These are phyloP conservation scores for Colletotrichum sp. DNA, from an alignment of 2,329 filamentous ascomycete species.

Conservation along the genomic window DNA sequence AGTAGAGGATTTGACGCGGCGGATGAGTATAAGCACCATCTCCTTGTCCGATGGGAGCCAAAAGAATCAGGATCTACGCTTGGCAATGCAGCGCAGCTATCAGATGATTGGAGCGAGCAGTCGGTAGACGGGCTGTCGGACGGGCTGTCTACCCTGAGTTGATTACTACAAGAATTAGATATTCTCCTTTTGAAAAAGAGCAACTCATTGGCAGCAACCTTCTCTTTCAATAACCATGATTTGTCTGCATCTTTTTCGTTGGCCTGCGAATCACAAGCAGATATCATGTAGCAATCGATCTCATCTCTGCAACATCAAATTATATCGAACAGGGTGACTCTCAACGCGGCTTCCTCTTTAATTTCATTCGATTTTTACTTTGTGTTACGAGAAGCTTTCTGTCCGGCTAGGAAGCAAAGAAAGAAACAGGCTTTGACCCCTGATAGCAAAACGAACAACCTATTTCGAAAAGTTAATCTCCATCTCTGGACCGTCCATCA, in stretches of 20 bases:
- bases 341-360: no score
- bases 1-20: background rate
- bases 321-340: no score
- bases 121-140: background rate
- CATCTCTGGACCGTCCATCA: rapidly evolving
- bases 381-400: no score
- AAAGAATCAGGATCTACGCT: background rate
- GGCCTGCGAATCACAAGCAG: background rate
- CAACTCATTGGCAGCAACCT: rapidly evolving
- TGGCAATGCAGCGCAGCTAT: background rate
- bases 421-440: rapidly evolving
- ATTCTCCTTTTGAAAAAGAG: background rate
- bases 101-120: background rate
- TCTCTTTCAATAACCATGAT: background rate
- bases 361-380: no score
- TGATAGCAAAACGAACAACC: rapidly evolving
- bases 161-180: rapidly evolving
- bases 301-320: no score
- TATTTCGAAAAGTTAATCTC: background rate
- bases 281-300: no score
- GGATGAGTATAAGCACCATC: background rate
- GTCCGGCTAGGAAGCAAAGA: no score
- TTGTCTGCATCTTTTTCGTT: background rate
- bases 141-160: background rate
- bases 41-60: background rate